phyloP scores from a whole-genome alignment of 768 basidiomycete species.

The Lactarius evosmus region DNA sequence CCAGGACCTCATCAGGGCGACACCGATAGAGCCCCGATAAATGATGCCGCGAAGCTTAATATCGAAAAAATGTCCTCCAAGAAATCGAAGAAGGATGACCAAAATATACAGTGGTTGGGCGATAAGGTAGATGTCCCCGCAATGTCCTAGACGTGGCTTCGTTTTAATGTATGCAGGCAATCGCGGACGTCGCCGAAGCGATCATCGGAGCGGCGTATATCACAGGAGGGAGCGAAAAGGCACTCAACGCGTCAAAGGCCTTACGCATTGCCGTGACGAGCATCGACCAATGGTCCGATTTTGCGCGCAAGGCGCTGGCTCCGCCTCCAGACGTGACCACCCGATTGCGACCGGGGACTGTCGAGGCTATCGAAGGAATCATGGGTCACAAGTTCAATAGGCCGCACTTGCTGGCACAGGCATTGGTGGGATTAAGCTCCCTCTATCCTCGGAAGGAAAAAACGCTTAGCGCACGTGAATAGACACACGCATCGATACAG shows the following conservation, averaged over 20 bases:
- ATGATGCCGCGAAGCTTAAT: constrained; percentile 7
- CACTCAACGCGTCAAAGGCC: constrained; percentile 59
- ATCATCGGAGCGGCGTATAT: constrained; percentile 81
- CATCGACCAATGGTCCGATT: constrained; percentile 71
- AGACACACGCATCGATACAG: constrained; percentile 69
- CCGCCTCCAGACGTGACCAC: constrained; percentile 44
- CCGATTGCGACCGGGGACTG: constrained; percentile 46
- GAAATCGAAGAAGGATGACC: constrained; percentile 35
- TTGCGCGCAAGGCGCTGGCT: constrained; percentile 46
- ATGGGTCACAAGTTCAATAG: constrained; percentile 60
- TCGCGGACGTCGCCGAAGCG: constrained; percentile 84
- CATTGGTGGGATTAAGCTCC: constrained; percentile 52
- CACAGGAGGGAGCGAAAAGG: constrained; percentile 65
- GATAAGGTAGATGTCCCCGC: constrained; percentile 59
- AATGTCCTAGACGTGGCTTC: constrained; percentile 7
- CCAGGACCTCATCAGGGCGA: not conserved
- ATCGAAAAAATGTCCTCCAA: constrained; percentile 2
- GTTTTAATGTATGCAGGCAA: constrained; percentile 44
- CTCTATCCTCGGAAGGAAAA: not conserved
- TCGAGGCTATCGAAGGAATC: constrained; percentile 58
- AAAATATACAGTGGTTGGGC: constrained; percentile 56
- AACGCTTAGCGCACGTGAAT: constrained; percentile 11
- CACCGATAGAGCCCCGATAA: not conserved
- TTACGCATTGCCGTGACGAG: constrained; percentile 62
- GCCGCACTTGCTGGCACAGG: constrained; percentile 65